phyloP scores from a whole-genome alignment of 768 basidiomycete genomes.

The Tricholoma saponaceum region DNA sequence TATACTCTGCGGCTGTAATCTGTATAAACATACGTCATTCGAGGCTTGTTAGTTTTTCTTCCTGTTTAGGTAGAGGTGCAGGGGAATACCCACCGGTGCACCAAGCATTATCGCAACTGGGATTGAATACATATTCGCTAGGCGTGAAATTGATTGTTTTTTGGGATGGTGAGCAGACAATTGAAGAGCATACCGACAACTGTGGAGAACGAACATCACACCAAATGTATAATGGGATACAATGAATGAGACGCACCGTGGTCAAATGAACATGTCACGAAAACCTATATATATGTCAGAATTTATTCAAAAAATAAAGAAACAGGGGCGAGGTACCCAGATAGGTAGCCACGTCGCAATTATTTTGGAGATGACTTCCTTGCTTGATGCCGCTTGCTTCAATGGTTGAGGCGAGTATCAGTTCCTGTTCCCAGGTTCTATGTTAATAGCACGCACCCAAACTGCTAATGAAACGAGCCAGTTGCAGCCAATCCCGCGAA shows the following conservation, averaged over 20 bases:
- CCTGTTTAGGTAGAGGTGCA: background rate
- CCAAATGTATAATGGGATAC: background rate
- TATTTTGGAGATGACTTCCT: slow-evolving; percentile 67
- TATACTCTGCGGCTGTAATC: background rate
- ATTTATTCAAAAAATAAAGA: background rate
- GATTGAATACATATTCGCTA: slow-evolving; percentile 70
- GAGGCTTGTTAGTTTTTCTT: background rate
- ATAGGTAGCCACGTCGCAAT: slow-evolving; percentile 70
- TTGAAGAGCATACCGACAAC: background rate
- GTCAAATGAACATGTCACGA: slow-evolving; percentile 64
- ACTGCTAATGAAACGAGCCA: slow-evolving; percentile 73
- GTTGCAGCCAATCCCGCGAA: slow-evolving; percentile 73
- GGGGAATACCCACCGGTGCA: slow-evolving; percentile 41
- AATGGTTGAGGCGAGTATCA: background rate
- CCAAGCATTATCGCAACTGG: slow-evolving; percentile 69
- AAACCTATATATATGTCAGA: slow-evolving; percentile 37
- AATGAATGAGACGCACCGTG: slow-evolving; percentile 41
- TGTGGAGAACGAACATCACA: background rate
- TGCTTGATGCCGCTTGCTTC: slow-evolving; percentile 68
- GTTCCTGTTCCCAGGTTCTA: background rate
- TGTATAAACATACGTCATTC: background rate
- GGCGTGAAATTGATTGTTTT: background rate
- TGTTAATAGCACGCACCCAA: slow-evolving; percentile 47
- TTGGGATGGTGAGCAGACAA: background rate
- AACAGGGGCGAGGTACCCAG: slow-evolving; percentile 44